These are phyloP conservation scores for Chlorociboria aeruginascens DNA, from an alignment of 495 filamentous ascomycete genomes.

Conservation along the genomic window DNA sequence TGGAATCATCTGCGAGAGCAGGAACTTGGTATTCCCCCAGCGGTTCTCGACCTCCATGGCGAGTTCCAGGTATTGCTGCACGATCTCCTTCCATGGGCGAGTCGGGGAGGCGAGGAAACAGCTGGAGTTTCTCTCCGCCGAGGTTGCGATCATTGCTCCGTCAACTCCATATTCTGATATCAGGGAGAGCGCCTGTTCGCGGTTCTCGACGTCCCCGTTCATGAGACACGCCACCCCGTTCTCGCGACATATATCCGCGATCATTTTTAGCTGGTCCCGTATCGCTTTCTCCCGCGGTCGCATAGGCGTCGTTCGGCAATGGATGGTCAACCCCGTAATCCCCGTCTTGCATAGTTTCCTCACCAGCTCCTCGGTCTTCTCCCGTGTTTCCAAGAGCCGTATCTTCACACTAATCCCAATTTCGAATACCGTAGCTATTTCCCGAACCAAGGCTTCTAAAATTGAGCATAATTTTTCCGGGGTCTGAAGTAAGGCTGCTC, in stretches of 20 bases:
- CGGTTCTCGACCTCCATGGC: slow-evolving; percentile 72
- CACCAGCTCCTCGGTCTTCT: slow-evolving; percentile 63
- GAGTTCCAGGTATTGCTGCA: slow-evolving; percentile 55
- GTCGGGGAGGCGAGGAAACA: slow-evolving; percentile 65
- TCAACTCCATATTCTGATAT: slow-evolving; percentile 70
- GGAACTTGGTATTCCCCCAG: slow-evolving; percentile 82
- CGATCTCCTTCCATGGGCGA: slow-evolving; percentile 60
- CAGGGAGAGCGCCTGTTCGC: slow-evolving; percentile 54
- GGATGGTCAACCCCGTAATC: slow-evolving; percentile 83
- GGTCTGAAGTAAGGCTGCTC: slow-evolving; percentile 71
- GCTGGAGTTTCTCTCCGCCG: slow-evolving; percentile 79
- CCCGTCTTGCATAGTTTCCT: slow-evolving; percentile 65
- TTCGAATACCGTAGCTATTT: slow-evolving; percentile 61
- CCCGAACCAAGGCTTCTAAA: slow-evolving; percentile 63
- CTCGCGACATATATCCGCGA: slow-evolving; percentile 62
- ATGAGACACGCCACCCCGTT: slow-evolving; percentile 82
- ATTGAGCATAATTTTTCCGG: slow-evolving; percentile 78
- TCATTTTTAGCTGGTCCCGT: slow-evolving; percentile 71
- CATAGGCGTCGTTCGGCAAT: slow-evolving; percentile 95
- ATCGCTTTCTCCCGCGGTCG: slow-evolving; percentile 79
- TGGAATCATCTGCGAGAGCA: slow-evolving; percentile 72
- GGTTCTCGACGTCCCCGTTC: slow-evolving; percentile 79
- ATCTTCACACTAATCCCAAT: slow-evolving; percentile 97
- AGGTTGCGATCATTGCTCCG: slow-evolving; percentile 92
- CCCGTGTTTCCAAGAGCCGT: slow-evolving; percentile 64